Base-by-base conservation (phyloP, 2,329 filamentous ascomycete genomes). In the Lachnellula subtilissima region DNA sequence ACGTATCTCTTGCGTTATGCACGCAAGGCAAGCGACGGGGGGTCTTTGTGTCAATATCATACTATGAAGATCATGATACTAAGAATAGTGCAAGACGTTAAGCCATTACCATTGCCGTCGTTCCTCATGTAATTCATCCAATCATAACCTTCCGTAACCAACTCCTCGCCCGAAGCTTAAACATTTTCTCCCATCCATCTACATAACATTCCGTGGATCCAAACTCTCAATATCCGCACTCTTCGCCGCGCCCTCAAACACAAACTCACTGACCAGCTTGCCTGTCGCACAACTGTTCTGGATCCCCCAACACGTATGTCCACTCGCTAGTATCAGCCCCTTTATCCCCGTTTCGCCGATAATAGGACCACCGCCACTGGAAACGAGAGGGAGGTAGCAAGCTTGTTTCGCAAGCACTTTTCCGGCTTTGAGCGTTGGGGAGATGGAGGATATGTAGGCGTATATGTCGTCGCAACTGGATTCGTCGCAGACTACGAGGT, bases 221-320 rank as follows among this genome's bases (percentile, higher is more conserved):
- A 93, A 70, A 39, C 78, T 80, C 1, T 75, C 75, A 32, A 91
- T 78, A 59, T 85, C 78, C 4, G 88, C 86, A 64, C 87, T 91
- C 67, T 72, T 85, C 1, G 86, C 82, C 57, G 75, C 73, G 0
- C 88, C 89, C 53, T 92, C 88, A 65, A 92, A 84, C 2, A 94
- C 75, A 72, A 89, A 84, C 71, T 93, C 88, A 39, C 87, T 87
- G 76, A 94, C 87, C 40, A 93, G 71, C 73, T 86, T 89, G 4
- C 89, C 89, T 7, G 93, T 97, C 1, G 81, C 94, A 1, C 93
- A 92, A 0, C 86, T 91, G 74, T 99, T 97, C 75, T 97, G 93
- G 22, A 99, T 96, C 0, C 94, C 94, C 94, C 94, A 99, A 74
- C 93, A 97, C 1, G 91, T 96, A 76, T 99, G 94, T 0, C 94